Percentiles rank a stretch among this genome's conserved stretches.
Conservation (phyloP, 2,329 filamentous ascomycete species). For the Sporothrix pallida region DNA sequence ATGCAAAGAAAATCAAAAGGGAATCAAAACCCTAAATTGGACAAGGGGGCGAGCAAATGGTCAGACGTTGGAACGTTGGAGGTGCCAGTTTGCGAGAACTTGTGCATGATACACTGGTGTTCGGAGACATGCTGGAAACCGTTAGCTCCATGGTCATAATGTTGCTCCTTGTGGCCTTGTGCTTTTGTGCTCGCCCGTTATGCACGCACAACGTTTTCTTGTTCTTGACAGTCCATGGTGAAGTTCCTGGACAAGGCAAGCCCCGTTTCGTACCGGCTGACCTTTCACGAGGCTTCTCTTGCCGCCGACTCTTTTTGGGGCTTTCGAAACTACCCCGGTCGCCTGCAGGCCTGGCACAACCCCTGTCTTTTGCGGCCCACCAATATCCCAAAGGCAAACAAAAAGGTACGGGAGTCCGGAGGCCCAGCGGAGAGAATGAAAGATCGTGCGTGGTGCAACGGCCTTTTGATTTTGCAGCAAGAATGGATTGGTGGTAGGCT, state of each 20-base stretch:
- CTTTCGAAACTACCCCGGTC: constrained; percentile 27
- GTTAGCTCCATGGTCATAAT: constrained; percentile 21
- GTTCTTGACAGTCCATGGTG: no score
- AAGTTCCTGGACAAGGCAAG: not conserved
- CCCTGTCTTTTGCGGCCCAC: not conserved
- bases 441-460: not conserved
- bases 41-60: constrained; percentile 12
- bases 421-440: not conserved
- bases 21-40: constrained; percentile 1
- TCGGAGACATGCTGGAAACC: constrained; percentile 28
- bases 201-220: constrained; percentile 26
- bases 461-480: not conserved
- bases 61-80: constrained; percentile 13
- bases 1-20: not conserved
- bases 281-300: constrained; percentile 53
- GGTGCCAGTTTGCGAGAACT: not conserved
- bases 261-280: constrained; percentile 37
- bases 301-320: constrained; percentile 45
- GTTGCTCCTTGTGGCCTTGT: not conserved
- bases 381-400: constrained; percentile 8
- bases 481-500: not conserved
- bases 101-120: constrained; percentile 23
- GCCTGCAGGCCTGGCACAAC: constrained; percentile 28
- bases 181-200: constrained; percentile 23
- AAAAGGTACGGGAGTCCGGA: constrained; percentile 2